Conservation (phyloP, 148 eudicot species). For the Spergularia marina region DNA sequence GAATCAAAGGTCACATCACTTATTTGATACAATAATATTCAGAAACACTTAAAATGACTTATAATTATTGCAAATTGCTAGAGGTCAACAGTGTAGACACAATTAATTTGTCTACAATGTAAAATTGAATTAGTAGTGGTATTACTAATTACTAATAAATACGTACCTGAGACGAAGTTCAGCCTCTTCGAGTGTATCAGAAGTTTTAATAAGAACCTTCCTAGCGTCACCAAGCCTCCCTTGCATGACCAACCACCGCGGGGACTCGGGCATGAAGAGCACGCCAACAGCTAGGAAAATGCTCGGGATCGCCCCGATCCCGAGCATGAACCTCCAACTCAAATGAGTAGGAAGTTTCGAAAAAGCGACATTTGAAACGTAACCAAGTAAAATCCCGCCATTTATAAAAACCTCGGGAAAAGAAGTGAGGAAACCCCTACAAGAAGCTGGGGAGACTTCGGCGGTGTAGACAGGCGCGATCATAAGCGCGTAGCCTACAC, state of each 20-base stretch:
- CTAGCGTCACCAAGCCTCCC: slow-evolving; percentile 72
- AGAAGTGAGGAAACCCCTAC: slow-evolving; percentile 74
- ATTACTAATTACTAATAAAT: not conserved
- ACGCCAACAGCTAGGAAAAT: slow-evolving; percentile 51
- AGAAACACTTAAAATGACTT: no score
- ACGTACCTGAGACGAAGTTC: slow-evolving; percentile 34
- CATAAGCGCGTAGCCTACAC: slow-evolving; percentile 59
- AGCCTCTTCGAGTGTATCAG: slow-evolving; percentile 59
- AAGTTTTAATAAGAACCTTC: slow-evolving; percentile 48
- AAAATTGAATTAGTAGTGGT: no score
- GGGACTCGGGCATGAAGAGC: slow-evolving; percentile 74
- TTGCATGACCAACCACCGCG: slow-evolving; percentile 81
- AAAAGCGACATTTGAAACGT: slow-evolving; percentile 65
- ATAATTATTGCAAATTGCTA: no score
- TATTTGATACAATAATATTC: no score
- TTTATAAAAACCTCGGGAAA: slow-evolving; percentile 87
- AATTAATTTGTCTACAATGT: no score
- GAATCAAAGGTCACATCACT: no score
- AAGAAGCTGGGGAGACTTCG: slow-evolving; percentile 72
- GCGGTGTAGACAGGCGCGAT: slow-evolving; percentile 91
- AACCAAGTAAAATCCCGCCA: slow-evolving; percentile 57
- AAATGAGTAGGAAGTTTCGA: slow-evolving; percentile 47
- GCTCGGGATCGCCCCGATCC: slow-evolving; percentile 66
- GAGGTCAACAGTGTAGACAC: no score
- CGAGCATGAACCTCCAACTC: slow-evolving; percentile 83